Conservation (phyloP, 768 basidiomycete species). For the Macrolepiota fuliginosa region DNA sequence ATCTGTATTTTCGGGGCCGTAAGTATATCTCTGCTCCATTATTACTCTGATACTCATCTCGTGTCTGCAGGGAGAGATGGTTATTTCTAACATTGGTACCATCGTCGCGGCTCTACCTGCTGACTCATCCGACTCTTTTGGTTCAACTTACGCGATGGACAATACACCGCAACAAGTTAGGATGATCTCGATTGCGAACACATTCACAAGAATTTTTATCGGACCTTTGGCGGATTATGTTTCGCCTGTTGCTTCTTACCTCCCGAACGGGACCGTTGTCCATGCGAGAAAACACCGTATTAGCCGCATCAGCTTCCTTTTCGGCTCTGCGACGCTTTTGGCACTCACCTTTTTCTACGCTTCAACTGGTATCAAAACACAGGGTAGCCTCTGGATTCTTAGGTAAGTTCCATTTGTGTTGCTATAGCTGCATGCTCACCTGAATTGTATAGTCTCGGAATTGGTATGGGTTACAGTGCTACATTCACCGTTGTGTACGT, state of each 20-base stretch:
- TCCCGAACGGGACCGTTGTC: conserved; percentile 31
- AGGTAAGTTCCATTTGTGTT: conserved; percentile 41
- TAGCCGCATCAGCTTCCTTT: conserved; percentile 63
- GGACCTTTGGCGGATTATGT: conserved; percentile 73
- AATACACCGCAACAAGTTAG: conserved; percentile 64
- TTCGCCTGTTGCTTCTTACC: conserved; percentile 55
- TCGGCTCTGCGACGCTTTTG: conserved; percentile 46
- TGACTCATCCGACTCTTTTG: conserved; percentile 16
- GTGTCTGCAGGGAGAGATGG: conserved; percentile 63
- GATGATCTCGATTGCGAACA: conserved; percentile 69
- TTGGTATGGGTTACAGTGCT: conserved; percentile 67
- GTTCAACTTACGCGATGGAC: conserved; percentile 17
- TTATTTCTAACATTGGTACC: conserved; percentile 79
- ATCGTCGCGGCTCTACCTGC: conserved; percentile 64
- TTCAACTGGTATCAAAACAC: conserved; percentile 43
- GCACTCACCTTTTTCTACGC: conserved; percentile 55
- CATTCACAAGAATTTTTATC: conserved; percentile 60
- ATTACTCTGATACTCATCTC: background rate
- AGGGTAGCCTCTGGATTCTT: conserved; percentile 61
- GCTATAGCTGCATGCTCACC: background rate
- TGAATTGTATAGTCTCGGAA: conserved; percentile 46
- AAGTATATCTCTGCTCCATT: conserved; percentile 26
- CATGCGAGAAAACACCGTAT: conserved; percentile 49
- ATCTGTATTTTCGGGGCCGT: conserved; percentile 67
- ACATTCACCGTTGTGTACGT: conserved; percentile 72